Base-by-base conservation (phyloP, 305 asterid species). In the Fraxinus angustifolia region DNA sequence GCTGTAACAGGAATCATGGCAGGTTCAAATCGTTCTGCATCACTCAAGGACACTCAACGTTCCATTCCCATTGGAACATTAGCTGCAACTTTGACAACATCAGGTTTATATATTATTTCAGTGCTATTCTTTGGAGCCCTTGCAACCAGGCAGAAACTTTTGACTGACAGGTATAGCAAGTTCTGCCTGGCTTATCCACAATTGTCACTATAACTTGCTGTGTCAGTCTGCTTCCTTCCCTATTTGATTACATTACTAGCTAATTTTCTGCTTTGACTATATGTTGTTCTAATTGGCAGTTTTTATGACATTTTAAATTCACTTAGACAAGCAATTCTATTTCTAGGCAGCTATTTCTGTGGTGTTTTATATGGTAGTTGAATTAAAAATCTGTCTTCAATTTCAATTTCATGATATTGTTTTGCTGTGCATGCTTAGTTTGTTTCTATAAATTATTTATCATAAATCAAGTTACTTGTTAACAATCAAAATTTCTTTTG, bases 1-100 rank as follows among this genome's bases (percentile, higher is more conserved):
- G 99, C 99, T 88, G 99, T 96, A 74, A 96, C 99, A 10, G 99
- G 99, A 87, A 96, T 96, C 83, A 96, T 96, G 99, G 99, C 99
- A 81, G 99, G 99, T 86, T 96, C 99, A 88, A 96, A 96, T 86
- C 97, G 99, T 82, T 96, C 99, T 80, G 97, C 98, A 40, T 96
- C 97, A 23, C 94, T 96, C 78, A 93, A 93, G 91, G 99, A 96
- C 87, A 96, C 99, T 84, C 99, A 96, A 86, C 97, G 93, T 62
- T 94, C 99, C 79, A 96, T 96, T 84, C 99, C 99, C 30, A 78
- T 92, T 77, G 99, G 99, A 81, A 96, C 99, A 74, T 87, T 96
- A 86, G 97, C 95, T 82, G 99, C 99, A 83, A 94, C 96, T 67
- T 83, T 96, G 87, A 8, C 97, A 53, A 96, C 99, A 65, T 72